Base-by-base conservation (phyloP, 1,139 yeast species). In the Candida sanyaensis region DNA sequence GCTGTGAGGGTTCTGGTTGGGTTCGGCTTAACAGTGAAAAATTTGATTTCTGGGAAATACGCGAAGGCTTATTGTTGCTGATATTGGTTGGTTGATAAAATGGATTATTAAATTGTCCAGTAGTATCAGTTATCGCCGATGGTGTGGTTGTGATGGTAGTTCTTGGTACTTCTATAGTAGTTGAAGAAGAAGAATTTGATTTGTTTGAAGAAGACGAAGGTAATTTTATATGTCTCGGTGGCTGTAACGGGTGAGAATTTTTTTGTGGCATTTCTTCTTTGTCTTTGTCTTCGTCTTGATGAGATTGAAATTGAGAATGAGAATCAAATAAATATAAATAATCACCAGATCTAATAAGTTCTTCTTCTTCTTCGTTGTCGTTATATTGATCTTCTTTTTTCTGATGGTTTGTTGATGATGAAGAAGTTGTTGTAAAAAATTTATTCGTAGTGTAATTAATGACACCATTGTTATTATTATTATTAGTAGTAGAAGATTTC, bases 201-300 rank as follows among this genome's bases (percentile, higher is more conserved):
- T 37, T 36, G 29, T 36, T 36, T 5, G 39, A 27, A 8, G 30
- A 23, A 23, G 39, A 27, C 6, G 30, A 23, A 23, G 49, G 49
- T 23, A 37, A 24, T 41, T 47, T 47, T 32, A 47, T 44, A 27
- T 41, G 45, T 37, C 41, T 43, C 33, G 49, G 49, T 17, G 49
- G 41, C 41, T 41, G 37, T 31, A 31, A 41, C 24, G 39, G 28
- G 12, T 33, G 31, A 37, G 42, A 36, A 40, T 39, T 42, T 36
- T 28, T 33, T 33, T 24, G 40, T 37, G 28, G 26, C 39, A 30
- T 37, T 27, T 45, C 27, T 12, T 13, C 33, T 36, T 17, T 38
- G 12, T 12, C 33, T 13, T 23, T 33, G 11, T 23, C 12, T 17
- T 28, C 4, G 41, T 27, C 11, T 36, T 36, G 39, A 8, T 21